Conservation (phyloP, 306 rosid species). For the cucumber (Cucumis sativus) region Cucumber_9930_V3 NC_026656.2:10140001-10140500, state of each 20-base stretch:
- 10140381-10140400: not conserved
- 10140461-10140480: not conserved
- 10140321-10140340: not conserved
- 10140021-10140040: conserved; percentile 54
- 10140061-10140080: conserved; percentile 10
- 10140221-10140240: not conserved
- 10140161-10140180: not conserved
- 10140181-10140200: not conserved
- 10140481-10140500: not conserved
- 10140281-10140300: not conserved
- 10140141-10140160: not conserved
- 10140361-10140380: not conserved
- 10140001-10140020: conserved; percentile 41
- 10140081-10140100: not conserved
- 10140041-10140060: conserved; percentile 85
- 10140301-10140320: not conserved
- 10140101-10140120: not conserved
- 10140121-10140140: not conserved
- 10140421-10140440: not conserved
- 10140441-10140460: not conserved
- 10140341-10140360: not conserved
- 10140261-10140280: not conserved
- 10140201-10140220: not conserved
- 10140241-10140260: not conserved
- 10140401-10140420: not conserved